phyloP scores from a whole-genome alignment of 257 asterid genomes.

The Vinca minor region DNA sequence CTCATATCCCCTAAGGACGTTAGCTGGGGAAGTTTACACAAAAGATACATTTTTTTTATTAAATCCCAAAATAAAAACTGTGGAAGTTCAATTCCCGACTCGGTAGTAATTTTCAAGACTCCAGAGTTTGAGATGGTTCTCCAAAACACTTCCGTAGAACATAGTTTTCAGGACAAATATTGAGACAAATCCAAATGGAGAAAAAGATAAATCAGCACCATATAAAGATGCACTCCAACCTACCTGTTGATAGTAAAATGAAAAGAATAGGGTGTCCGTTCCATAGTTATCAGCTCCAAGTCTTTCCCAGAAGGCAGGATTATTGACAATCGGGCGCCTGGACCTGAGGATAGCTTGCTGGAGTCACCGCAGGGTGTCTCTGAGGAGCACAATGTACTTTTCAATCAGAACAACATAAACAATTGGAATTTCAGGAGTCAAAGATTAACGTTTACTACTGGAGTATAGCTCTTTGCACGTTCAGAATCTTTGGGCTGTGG shows the following conservation, averaged over 20 bases:
- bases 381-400: constrained; percentile 28
- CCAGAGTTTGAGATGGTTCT: not conserved
- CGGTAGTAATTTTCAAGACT: not conserved
- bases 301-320: constrained; percentile 98
- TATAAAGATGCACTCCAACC: constrained; percentile 11
- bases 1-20: too few species aligned
- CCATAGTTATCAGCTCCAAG: constrained; percentile 89
- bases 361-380: constrained; percentile 84
- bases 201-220: constrained; percentile 6
- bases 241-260: constrained; percentile 98
- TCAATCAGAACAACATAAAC: constrained; percentile 4
- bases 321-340: constrained; percentile 96
- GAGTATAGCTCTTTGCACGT: constrained; percentile 79
- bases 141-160: not conserved
- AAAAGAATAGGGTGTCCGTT: constrained; percentile 80
- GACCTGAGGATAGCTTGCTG: constrained; percentile 88
- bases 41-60: too few species aligned
- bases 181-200: not conserved
- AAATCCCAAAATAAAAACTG: too few species aligned
- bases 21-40: too few species aligned
- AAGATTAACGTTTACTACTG: constrained; percentile 45
- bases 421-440: constrained; percentile 5
- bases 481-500: constrained; percentile 99
- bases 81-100: too few species aligned
- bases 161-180: not conserved